Evolutionary conservation across 129 eudicot genomes (phyloP).

Genomic region (Arctium lappa): DNA sequence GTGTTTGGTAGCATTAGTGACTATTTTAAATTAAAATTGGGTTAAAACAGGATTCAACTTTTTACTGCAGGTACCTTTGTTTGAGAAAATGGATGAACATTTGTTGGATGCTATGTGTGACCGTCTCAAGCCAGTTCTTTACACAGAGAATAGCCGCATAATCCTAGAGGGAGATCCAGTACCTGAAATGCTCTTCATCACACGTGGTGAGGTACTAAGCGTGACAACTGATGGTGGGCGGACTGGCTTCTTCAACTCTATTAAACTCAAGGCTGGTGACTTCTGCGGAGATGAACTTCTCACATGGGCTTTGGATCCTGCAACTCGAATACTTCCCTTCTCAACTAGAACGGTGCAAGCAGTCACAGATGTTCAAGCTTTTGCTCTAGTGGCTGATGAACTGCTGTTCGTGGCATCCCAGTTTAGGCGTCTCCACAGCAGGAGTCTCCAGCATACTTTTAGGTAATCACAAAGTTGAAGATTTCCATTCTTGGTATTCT

Average conservation of each 20-base stretch:
- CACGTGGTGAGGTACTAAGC: slow-evolving; percentile 47
- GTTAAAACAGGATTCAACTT: background rate
- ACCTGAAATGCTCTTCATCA: slow-evolving; percentile 68
- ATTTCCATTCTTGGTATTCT: background rate
- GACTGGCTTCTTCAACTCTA: slow-evolving; percentile 51
- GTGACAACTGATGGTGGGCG: slow-evolving; percentile 56
- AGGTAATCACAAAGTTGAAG: slow-evolving; percentile 31
- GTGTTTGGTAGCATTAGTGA: background rate
- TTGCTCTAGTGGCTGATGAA: slow-evolving; percentile 55
- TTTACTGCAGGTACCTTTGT: slow-evolving; percentile 60
- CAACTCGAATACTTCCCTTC: slow-evolving; percentile 36
- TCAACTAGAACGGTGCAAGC: slow-evolving; percentile 61
- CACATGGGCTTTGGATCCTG: slow-evolving; percentile 67
- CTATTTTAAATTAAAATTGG: background rate
- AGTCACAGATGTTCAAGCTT: slow-evolving; percentile 63
- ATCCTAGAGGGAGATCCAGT: slow-evolving; percentile 74
- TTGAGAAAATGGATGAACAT: slow-evolving; percentile 57
- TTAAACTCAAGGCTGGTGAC: slow-evolving; percentile 49
- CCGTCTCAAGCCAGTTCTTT: slow-evolving; percentile 55
- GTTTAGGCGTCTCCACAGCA: slow-evolving; percentile 56
- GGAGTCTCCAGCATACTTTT: slow-evolving; percentile 47
- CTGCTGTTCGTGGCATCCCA: slow-evolving; percentile 60
- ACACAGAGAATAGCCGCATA: slow-evolving; percentile 45
- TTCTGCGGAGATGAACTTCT: slow-evolving; percentile 87
- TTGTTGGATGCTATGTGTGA: slow-evolving; percentile 71